Conservation (phyloP, 2,329 filamentous ascomycete genomes). For the Periglandula ipomoeae region DNA sequence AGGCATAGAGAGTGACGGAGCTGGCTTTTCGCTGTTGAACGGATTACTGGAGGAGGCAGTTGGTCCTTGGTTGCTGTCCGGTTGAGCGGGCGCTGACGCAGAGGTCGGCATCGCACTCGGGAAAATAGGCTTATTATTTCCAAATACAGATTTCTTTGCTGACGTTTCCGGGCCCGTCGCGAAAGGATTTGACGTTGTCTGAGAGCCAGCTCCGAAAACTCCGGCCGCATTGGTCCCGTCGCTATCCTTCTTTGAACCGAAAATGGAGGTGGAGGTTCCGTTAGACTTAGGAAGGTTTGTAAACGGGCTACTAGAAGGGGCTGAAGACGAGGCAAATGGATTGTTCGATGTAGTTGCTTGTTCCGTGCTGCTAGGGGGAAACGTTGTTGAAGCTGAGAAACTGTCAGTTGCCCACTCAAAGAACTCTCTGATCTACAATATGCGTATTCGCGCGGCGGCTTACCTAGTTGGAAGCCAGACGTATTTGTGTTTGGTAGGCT, state of each 20-base stretch:
- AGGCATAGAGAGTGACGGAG: conserved; percentile 4
- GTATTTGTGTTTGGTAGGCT: not conserved
- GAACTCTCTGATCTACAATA: not conserved
- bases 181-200: conserved; percentile 13
- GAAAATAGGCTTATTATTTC: conserved; percentile 3
- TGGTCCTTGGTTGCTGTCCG: not conserved
- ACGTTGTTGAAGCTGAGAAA: conserved; percentile 7
- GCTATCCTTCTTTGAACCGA: not conserved
- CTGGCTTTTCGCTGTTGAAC: not conserved
- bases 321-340: conserved; percentile 3
- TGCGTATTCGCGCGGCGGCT: not conserved
- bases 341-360: conserved; percentile 1
- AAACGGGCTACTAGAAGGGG: not conserved
- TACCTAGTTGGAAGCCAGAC: conserved; percentile 1
- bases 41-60: not conserved
- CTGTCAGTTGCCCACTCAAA: not conserved
- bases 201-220: not conserved
- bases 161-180: conserved; percentile 8
- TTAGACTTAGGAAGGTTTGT: not conserved
- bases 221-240: not conserved
- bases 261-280: not conserved
- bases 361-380: not conserved
- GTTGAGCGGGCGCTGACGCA: not conserved
- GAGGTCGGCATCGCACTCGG: not conserved
- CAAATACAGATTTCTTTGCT: conserved; percentile 11